Evolutionary conservation across 1,284 basidiomycete species (phyloP).

Genomic region (Porogramme epimiltina): DNA sequence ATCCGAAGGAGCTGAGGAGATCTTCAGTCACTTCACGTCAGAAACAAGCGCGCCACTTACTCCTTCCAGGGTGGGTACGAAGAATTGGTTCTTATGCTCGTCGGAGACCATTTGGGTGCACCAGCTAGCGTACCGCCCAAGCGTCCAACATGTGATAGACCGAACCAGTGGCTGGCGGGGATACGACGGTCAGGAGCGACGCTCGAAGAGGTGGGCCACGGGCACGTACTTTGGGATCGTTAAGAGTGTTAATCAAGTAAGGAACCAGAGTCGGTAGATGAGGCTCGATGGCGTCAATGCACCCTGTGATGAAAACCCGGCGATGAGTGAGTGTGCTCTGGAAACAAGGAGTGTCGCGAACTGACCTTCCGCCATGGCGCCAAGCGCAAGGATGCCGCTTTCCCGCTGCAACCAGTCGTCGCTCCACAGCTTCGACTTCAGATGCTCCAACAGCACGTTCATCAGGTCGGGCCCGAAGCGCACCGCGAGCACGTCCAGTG

Average conservation of each 20-base stretch:
- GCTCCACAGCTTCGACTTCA: conserved; percentile 95
- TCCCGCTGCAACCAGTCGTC: conserved; percentile 94
- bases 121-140: conserved; percentile 99
- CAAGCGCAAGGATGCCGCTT: conserved; percentile 94
- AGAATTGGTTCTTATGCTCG: conserved; percentile 89
- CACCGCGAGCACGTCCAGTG: conserved; percentile 95
- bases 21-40: not conserved
- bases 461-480: conserved; percentile 88
- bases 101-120: conserved; percentile 80
- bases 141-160: conserved; percentile 99
- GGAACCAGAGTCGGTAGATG: conserved; percentile 93
- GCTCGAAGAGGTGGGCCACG: not conserved
- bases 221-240: conserved; percentile 81
- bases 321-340: no score
- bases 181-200: not conserved
- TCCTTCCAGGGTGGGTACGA: conserved; percentile 97
- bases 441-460: conserved; percentile 84
- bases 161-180: conserved; percentile 84
- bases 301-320: conserved; percentile 55
- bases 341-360: conserved; percentile 4
- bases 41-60: conserved; percentile 50
- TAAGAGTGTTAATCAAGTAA: conserved; percentile 88
- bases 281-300: conserved; percentile 94
- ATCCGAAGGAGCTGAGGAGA: conserved; percentile 81
- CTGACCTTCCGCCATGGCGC: conserved; percentile 96